These are phyloP conservation scores for Didymella pomorum DNA, from an alignment of 2,329 filamentous ascomycete species.

Conservation along the genomic window DNA sequence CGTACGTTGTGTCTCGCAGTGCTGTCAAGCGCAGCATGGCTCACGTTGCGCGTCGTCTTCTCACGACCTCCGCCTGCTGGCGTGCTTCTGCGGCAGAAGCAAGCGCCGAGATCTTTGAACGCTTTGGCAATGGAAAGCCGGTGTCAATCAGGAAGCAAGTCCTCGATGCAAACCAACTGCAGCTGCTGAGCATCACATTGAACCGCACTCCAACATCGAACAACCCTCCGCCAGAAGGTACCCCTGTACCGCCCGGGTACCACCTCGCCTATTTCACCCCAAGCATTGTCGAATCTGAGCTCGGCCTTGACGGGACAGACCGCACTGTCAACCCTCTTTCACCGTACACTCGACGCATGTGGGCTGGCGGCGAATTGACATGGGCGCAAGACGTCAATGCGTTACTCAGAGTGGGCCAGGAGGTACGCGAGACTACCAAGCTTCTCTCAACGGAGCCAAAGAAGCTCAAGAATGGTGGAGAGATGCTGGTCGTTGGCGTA, in stretches of 20 bases:
- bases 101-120: slow-evolving; percentile 42
- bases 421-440: slow-evolving; percentile 55
- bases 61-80: slow-evolving; percentile 25
- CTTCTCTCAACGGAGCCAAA: slow-evolving; percentile 57
- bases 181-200: slow-evolving; percentile 42
- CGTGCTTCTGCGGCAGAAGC: slow-evolving; percentile 41
- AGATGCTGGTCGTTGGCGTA: slow-evolving; percentile 68
- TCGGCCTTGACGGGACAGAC: slow-evolving; percentile 87
- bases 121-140: slow-evolving; percentile 39
- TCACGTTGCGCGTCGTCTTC: slow-evolving; percentile 30
- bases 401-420: slow-evolving; percentile 41
- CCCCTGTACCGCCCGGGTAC: slow-evolving; percentile 70
- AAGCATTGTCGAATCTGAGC: slow-evolving; percentile 66
- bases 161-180: slow-evolving; percentile 45
- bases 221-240: slow-evolving; percentile 33
- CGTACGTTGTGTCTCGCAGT: background rate
- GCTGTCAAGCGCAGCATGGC: slow-evolving; percentile 23
- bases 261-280: slow-evolving; percentile 91
- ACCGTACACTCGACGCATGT: slow-evolving; percentile 80
- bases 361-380: slow-evolving; percentile 82
- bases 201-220: slow-evolving; percentile 35
- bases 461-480: slow-evolving; percentile 59
- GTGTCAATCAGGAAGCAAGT: slow-evolving; percentile 43
- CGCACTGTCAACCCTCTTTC: slow-evolving; percentile 75
- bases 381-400: slow-evolving; percentile 55